Evolutionary conservation across 1,284 basidiomycete species (phyloP), one percentile per base, ranked within the genome.

Genomic region (Amylostereum areolatum): DNA sequence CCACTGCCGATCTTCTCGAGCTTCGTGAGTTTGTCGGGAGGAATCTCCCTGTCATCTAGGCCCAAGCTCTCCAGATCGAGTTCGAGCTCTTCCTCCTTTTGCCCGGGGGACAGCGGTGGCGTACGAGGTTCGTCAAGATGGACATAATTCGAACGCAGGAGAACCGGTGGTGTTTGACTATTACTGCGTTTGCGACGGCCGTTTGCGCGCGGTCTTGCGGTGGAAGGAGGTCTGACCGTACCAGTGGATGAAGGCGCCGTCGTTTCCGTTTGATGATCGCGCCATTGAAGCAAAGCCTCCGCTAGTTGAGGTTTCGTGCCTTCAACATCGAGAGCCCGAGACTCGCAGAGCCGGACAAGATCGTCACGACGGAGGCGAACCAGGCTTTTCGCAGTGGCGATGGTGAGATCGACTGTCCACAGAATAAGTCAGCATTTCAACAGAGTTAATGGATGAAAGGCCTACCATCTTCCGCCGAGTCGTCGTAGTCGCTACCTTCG

Each of bases 1-100:
- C 96, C 96, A 57, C 92, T 95, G 5, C 96, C 96, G 59, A 99
- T 97, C 74, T 96, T 97, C 66, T 98, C 95, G 29, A 95, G 72
- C 69, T 97, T 98, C 51, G 81, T 82, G 46, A 99, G 70, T 66
- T 91, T 92, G 42, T 92, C 87, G 0, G 89, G 84, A 5, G 90
- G 86, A 57, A 99, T 99, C 70, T 97, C 95, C 55, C 92, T 85
- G 68, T 99, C 96, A 49, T 95, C 89, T 45, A 99, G 68, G 4
- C 97, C 95, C 37, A 99, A 72, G 51, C 87, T 91, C 62, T 92
- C 92, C 35, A 99, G 71, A 63, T 99, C 96, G 10, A 99, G 77
- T 58, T 94, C 94, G 6, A 97, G 77, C 55, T 97, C 89, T 28
- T 77, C 72, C 41, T 82, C 79, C 54, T 72, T 77, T 47, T 70